These are phyloP conservation scores for Entomortierella beljakovae DNA, from an alignment of 192 early-diverging fungal genomes.

Conservation along the genomic window DNA sequence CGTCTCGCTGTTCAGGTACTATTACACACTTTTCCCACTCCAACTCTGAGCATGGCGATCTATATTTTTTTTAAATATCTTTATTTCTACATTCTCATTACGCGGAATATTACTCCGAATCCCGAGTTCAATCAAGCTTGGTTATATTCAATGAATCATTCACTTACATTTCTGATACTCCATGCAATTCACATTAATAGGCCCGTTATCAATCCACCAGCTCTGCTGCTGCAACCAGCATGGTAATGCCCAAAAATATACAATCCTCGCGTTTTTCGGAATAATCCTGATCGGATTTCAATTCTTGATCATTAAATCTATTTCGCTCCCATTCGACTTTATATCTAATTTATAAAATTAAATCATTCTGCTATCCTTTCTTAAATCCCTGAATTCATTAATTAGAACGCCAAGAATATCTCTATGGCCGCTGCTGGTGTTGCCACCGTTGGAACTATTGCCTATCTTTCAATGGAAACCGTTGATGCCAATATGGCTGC, in stretches of 20 bases:
- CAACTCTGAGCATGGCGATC: neutral
- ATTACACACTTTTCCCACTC: neutral
- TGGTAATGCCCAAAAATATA: slow-evolving; percentile 21
- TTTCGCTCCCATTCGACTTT: neutral
- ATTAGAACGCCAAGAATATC: slow-evolving; percentile 48
- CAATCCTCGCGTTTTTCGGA: neutral
- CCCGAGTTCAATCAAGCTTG: neutral
- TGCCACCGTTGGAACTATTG: slow-evolving; percentile 49
- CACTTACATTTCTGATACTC: neutral
- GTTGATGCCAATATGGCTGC: slow-evolving; percentile 87
- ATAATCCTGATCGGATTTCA: slow-evolving; percentile 8
- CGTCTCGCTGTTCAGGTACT: slow-evolving; percentile 55
- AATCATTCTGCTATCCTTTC: too few relatives aligned
- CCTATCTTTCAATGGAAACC: slow-evolving; percentile 50
- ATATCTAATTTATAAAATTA: neutral
- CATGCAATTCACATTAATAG: slow-evolving; percentile 3
- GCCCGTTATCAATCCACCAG: slow-evolving; percentile 49
- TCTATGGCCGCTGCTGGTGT: slow-evolving; percentile 51
- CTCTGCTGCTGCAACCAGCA: slow-evolving; percentile 41
- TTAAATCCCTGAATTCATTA: too few relatives aligned
- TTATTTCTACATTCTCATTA: neutral
- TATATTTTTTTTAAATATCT: neutral
- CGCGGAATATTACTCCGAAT: neutral
- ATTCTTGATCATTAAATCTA: neutral
- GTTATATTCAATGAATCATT: neutral